Conservation (phyloP, 345 rosid species). For the Citrus hindsii region DNA sequence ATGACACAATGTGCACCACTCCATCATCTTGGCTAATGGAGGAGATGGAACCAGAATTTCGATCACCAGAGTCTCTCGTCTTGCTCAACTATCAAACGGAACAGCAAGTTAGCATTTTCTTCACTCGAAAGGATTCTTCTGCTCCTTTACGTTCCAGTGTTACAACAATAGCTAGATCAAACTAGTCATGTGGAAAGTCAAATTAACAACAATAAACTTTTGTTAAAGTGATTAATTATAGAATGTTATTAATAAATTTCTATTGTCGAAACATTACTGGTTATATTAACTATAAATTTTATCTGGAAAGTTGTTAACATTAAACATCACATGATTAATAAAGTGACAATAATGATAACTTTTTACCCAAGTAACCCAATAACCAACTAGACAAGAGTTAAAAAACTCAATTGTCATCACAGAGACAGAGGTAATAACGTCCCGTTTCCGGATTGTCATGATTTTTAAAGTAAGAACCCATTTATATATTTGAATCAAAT, state of each 20-base stretch:
- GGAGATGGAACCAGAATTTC: background rate
- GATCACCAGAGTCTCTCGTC: slow-evolving; percentile 6
- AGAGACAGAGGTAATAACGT: too few relatives aligned
- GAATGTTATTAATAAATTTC: too few relatives aligned
- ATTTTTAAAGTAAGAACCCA: too few relatives aligned
- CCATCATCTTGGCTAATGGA: slow-evolving; percentile 24
- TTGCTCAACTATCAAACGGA: background rate
- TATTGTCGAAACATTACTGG: background rate
- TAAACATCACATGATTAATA: too few relatives aligned
- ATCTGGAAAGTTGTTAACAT: too few relatives aligned
- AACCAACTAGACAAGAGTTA: too few relatives aligned
- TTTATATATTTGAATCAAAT: too few relatives aligned
- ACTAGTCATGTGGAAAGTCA: background rate
- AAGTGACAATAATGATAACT: background rate
- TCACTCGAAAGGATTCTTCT: background rate
- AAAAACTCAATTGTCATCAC: too few relatives aligned
- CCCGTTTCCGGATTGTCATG: too few relatives aligned
- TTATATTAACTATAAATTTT: too few relatives aligned
- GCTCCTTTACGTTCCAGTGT: background rate
- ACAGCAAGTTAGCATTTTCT: background rate
- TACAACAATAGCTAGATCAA: background rate
- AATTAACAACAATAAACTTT: background rate
- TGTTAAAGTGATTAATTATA: background rate
- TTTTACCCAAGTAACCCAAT: background rate
- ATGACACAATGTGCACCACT: slow-evolving; percentile 37